Base-by-base conservation (phyloP, 2,329 filamentous ascomycete species). In the Penicillium sp. region DNA sequence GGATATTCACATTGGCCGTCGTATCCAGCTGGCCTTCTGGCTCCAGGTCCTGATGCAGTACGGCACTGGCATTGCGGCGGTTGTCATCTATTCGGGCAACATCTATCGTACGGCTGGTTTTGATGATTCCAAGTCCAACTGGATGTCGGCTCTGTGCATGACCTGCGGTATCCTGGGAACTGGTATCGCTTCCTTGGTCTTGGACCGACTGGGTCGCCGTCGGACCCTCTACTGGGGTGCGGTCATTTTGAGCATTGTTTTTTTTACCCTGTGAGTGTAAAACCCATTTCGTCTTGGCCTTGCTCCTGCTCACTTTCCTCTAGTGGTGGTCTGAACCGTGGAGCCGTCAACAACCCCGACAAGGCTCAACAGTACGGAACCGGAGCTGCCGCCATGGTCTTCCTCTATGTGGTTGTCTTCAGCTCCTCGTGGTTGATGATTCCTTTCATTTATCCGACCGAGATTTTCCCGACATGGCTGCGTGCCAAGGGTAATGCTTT, bases 191-290 rank as follows among this genome's bases (percentile, higher is more conserved):
- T 57, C 59, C 37, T 56, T 70, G 39, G 66, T 66, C 20, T 61
- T 73, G 23, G 71, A 73, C 44, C 58, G 61, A 20, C 56, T 73
- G 28, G 71, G 71, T 37, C 66, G 70, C 15, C 62, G 67, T 27
- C 49, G 61, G 44, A 69, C 64, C 1, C 57, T 72, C 20, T 70
- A 62, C 50, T 70, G 65, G 68, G 69, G 61, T 37, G 64, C 67
- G 15, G 57, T 61, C 29, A 59, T 49, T 37, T 62, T 63, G 18
- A 60, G 61, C 29, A 62, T 68, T 43, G 50, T 60, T 44, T 55
- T 70, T 23, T 66, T 66, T 49, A 43, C 61, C 13, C 58, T 67
- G 10, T 66, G 66, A 9, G 66, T 58, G 5, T 52, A 64, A 15
- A 53, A 53, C 18, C 18, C 54, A 57, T 33, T 47, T 37, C 9